Percentiles rank a stretch among this genome's conserved stretches.
phyloP scores from a whole-genome alignment of 2,329 filamentous ascomycete genomes.

The Diaporthe velutina region DNA sequence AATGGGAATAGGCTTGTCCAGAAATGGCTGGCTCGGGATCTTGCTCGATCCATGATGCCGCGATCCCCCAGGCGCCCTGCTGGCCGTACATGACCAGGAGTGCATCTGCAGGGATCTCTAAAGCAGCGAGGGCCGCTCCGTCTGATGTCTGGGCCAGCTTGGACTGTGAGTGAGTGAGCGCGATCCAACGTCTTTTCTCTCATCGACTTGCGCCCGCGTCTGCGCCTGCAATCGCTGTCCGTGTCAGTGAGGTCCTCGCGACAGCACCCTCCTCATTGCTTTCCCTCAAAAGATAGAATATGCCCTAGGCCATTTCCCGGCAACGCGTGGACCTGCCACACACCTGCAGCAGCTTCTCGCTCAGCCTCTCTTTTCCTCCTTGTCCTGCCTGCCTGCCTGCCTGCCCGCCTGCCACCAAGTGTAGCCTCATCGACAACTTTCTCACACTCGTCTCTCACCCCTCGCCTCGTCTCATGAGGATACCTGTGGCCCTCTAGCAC shows the following conservation, averaged over 20 bases:
- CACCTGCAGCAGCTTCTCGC: conserved; percentile 1
- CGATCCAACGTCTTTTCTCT: background rate
- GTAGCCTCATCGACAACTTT: background rate
- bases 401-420: background rate
- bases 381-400: background rate
- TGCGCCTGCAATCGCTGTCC: background rate
- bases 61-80: conserved; percentile 8
- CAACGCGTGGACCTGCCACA: background rate
- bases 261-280: background rate
- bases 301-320: background rate
- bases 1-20: conserved; percentile 1
- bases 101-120: background rate
- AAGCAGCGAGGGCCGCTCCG: background rate
- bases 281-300: background rate
- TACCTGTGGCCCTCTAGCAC: background rate
- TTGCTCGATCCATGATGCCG: conserved; percentile 30
- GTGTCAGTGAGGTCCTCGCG: conserved; percentile 9
- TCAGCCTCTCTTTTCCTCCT: background rate
- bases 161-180: background rate
- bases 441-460: background rate
- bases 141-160: background rate
- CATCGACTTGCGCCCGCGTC: background rate
- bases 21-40: conserved; percentile 19
- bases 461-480: background rate
- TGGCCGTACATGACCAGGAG: background rate